Conservation (phyloP, 2,329 filamentous ascomycete species). For the Fusarium caatingaense region DNA sequence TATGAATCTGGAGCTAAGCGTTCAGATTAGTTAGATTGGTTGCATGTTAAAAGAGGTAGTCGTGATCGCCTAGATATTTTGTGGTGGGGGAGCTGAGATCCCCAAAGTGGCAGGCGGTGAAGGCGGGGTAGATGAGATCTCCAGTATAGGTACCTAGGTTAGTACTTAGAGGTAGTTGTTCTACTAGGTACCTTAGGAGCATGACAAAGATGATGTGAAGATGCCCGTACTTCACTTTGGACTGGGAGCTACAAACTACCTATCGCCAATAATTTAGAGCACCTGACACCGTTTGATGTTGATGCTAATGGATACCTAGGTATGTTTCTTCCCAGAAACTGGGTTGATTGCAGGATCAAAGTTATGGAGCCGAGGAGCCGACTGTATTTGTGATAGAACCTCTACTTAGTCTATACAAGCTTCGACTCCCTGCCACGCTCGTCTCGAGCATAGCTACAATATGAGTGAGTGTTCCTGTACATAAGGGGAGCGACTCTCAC, state of each 20-base stretch:
- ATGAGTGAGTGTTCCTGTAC: neutral
- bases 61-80: constrained; percentile 14
- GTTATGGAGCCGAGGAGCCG: neutral
- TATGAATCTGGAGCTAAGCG: constrained; percentile 15
- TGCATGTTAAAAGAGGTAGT: neutral
- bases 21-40: constrained; percentile 8
- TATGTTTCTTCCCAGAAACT: neutral
- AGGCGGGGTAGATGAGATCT: constrained; percentile 11
- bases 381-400: constrained; percentile 2
- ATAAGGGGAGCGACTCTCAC: constrained; percentile 26
- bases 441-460: constrained; percentile 1
- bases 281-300: neutral
- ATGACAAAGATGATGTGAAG: neutral
- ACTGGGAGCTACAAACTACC: neutral
- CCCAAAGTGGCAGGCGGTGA: constrained; percentile 45
- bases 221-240: neutral
- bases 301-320: neutral
- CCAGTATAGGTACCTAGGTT: neutral
- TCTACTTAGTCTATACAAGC: constrained; percentile 19
- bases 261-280: neutral
- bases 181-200: neutral
- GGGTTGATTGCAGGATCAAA: neutral
- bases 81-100: constrained; percentile 40
- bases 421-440: constrained; percentile 11
- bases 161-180: neutral